Conservation (phyloP, 768 basidiomycete genomes). For the Rhodosporidiobolus sp. region DNA sequence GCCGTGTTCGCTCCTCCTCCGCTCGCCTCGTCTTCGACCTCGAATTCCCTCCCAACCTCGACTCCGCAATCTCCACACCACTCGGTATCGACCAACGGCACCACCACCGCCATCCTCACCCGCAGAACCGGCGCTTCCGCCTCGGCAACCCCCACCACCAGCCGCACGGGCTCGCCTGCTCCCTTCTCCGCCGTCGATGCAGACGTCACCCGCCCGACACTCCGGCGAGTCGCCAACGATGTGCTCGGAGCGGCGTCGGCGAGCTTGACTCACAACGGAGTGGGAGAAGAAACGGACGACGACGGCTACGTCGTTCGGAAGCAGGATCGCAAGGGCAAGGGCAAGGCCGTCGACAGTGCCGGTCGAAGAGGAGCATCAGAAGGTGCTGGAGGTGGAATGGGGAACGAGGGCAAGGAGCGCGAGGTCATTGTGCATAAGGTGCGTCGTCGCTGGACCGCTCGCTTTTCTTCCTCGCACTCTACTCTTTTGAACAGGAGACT, state of each 20-base stretch:
- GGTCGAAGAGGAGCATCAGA: background rate
- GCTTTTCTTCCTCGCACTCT: background rate
- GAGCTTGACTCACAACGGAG: background rate
- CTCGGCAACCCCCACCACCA: background rate
- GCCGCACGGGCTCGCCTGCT: background rate
- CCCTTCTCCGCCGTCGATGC: background rate
- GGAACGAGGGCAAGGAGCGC: constrained; percentile 12
- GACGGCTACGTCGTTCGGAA: constrained; percentile 3
- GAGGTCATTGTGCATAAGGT: constrained; percentile 52
- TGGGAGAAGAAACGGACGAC: background rate
- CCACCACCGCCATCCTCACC: background rate
- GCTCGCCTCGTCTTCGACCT: background rate
- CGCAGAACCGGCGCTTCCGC: background rate
- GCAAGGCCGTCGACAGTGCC: background rate
- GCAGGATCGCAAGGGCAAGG: constrained; percentile 13
- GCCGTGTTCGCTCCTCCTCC: too few relatives aligned
- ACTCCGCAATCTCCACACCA: background rate
- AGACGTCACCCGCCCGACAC: constrained; percentile 32
- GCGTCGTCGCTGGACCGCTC: background rate
- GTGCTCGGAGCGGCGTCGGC: background rate
- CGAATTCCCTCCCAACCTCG: background rate
- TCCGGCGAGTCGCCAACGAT: constrained; percentile 28
- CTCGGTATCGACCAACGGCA: background rate
- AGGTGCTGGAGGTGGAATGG: too few relatives aligned
- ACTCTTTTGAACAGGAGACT: too few relatives aligned